phyloP scores from a whole-genome alignment of 257 asterid species.

The Solanum chiquidenum region DNA sequence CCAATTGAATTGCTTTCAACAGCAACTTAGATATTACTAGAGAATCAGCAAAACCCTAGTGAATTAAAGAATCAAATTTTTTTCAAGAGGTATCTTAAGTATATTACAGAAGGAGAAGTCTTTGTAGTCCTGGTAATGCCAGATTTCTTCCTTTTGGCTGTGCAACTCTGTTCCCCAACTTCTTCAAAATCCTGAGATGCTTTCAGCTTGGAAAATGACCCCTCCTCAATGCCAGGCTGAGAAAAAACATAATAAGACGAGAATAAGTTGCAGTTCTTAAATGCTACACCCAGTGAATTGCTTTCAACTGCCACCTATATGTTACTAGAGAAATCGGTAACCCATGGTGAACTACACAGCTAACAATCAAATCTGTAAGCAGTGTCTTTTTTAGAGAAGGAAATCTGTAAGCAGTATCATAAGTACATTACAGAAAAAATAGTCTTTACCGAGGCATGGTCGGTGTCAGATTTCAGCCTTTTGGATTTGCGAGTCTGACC shows the following conservation, averaged over 20 bases:
- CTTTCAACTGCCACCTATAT: not conserved
- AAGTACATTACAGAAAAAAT: conserved; percentile 3
- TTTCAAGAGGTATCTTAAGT: not conserved
- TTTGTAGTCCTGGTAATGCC: not conserved
- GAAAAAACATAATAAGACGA: not conserved
- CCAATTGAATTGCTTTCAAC: not conserved
- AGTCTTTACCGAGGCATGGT: not conserved
- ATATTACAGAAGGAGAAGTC: not conserved
- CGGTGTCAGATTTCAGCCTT: not conserved
- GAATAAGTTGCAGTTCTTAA: not conserved
- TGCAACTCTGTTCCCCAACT: not conserved
- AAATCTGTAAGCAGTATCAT: not conserved
- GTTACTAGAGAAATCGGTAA: not conserved
- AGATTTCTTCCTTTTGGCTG: not conserved
- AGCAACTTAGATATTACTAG: not conserved
- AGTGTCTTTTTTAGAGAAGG: not conserved
- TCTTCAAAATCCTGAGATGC: not conserved
- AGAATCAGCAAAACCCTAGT: not conserved
- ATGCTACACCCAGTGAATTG: not conserved
- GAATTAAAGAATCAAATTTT: not conserved
- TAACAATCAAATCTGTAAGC: not conserved
- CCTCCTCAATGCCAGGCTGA: conserved; percentile 1
- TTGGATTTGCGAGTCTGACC: not conserved
- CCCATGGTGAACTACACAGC: not conserved
- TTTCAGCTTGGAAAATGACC: not conserved